Base-by-base conservation (phyloP, 331 rosid species). In the Acacia pycnantha region DNA sequence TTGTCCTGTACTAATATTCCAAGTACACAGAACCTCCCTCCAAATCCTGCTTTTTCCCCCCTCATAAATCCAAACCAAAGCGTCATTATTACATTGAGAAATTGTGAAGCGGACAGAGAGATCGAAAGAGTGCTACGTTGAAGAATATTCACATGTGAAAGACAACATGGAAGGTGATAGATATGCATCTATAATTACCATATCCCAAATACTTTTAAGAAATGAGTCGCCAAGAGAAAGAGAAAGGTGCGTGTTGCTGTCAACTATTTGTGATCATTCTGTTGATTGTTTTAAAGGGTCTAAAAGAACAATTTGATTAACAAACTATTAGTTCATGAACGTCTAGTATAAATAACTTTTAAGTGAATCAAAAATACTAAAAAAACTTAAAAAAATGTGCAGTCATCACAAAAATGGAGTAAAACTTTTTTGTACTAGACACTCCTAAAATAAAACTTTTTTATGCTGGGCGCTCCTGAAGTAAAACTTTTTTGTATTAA, bases 141-240 rank as follows among this genome's bases (percentile, higher is more conserved):
- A 16, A 70, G 53, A 68, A 47, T 87, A 87, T 87, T 87, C 44
- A 81, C 87, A 78, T 73, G 86, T 81, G 90, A 84, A 84, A 53
- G 86, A 84, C 86, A 79, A 75, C 5, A 9, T 29, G 77, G 84
- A 75, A 75, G 88, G 70, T 74, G 68, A 76, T 78, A 3, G 40
- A 53, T 53, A 21, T 3, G 24, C 6, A 16, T 13, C 33, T 13
- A 41, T 40, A 62, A 15, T 14, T 27, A 16, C 19, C 19, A 43
- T 76, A 53, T 62, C 44, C 11, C 58, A 58, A 79, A 61, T 50
- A 21, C 78, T 79, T 82, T 22, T 64, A 70, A 47, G 80, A 51
- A 69, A 40, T 79, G 82, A 51, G 76, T 31, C 59, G 6, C 16
- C 24, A 26, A 68, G 79, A 58, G 79, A 64, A 26, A 68, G 79